A percentile compares a stretch with the other conserved stretches of the same genome.
phyloP scores from a whole-genome alignment of 345 rosid genomes.

The Salix udensis region DNA sequence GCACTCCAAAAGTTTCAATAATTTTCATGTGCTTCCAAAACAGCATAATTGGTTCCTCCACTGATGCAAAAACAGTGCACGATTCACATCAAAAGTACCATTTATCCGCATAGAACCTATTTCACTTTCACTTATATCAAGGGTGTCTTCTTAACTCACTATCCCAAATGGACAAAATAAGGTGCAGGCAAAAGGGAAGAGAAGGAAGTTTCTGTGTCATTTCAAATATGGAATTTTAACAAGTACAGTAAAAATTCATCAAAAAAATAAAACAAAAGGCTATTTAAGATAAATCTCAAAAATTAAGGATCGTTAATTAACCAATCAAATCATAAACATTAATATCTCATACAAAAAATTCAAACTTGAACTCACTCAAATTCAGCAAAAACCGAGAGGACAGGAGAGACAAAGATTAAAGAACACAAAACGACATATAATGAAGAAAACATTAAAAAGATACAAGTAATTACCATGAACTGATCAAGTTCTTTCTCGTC shows the following conservation, averaged over 20 bases:
- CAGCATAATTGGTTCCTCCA: conserved; percentile 16
- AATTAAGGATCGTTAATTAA: not conserved
- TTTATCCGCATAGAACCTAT: conserved; percentile 2
- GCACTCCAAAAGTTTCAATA: conserved; percentile 18
- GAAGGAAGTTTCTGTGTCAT: not conserved
- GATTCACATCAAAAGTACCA: conserved; percentile 17
- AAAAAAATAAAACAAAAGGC: not conserved
- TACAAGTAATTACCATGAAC: conserved; percentile 35
- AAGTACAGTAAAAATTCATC: not conserved
- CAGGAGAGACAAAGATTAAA: not conserved
- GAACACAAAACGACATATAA: not conserved
- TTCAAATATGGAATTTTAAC: not conserved
- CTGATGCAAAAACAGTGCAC: conserved; percentile 11
- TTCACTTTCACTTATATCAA: not conserved
- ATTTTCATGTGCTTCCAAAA: conserved; percentile 7
- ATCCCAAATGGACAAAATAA: not conserved
- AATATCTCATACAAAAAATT: not conserved
- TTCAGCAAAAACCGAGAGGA: not conserved
- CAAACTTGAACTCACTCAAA: not conserved
- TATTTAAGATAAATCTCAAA: not conserved
- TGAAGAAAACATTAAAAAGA: not conserved
- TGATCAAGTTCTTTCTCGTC: conserved; percentile 45
- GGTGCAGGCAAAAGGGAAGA: not conserved
- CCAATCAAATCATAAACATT: not conserved
- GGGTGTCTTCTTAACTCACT: not conserved